Base-by-base conservation (phyloP, 495 filamentous ascomycete species). In the Hypoxylon rickii region DNA sequence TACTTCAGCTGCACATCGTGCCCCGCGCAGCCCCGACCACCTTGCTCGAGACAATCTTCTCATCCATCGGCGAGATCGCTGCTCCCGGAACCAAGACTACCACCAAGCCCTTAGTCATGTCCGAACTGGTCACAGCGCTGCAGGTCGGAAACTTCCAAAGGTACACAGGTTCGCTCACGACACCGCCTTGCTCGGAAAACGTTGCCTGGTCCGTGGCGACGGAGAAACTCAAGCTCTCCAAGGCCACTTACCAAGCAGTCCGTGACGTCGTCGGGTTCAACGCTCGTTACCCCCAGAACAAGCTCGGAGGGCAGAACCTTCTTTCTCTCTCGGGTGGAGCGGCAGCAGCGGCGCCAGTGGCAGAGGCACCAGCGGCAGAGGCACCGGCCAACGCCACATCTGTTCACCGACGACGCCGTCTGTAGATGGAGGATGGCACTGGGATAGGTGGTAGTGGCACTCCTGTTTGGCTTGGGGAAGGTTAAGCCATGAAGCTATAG, bases 201-300 rank as follows among this genome's bases (percentile, higher is more conserved):
- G 73, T 88, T 33, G 71, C 64, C 16, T 88, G 83, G 76, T 76
- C 80, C 47, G 73, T 88, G 33, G 78, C 77, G 50, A 70, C 76
- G 12, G 55, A 80, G 51, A 76, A 79, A 21, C 64, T 88, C 11
- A 54, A 58, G 29, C 60, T 88, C 33, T 74, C 81, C 41, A 73
- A 82, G 11, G 61, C 72, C 29, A 83, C 76, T 18, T 88, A 77
- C 64, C 75, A 76, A 51, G 68, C 66, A 1, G 78, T 80, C 31
- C 83, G 86, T 66, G 73, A 74, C 17, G 73, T 87, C 13, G 70
- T 88, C 42, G 83, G 82, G 55, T 88, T 84, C 71, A 89, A 89
- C 70, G 70, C 82, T 6, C 72, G 86, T 1, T 83, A 77, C 58
- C 80, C 78, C 1, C 86, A 89, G 67, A 86, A 85, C 59, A 56